phyloP scores from a whole-genome alignment of 345 rosid genomes.

The Sisymbrium altissimum region DNA sequence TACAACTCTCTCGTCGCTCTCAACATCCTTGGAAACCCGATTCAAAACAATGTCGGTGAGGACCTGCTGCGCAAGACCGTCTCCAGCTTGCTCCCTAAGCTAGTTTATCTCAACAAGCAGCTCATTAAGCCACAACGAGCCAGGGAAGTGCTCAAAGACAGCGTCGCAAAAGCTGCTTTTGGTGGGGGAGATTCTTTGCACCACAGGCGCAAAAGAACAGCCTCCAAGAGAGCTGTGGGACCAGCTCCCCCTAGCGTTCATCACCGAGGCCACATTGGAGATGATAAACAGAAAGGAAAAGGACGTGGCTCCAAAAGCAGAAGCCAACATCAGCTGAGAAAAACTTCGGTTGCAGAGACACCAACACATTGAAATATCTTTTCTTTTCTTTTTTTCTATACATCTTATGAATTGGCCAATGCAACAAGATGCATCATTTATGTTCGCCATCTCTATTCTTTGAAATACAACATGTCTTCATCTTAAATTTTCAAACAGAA shows the following conservation, averaged over 20 bases:
- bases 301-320: slow-evolving; percentile 37
- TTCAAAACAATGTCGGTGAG: slow-evolving; percentile 68
- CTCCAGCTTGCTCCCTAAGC: slow-evolving; percentile 73
- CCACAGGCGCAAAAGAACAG: slow-evolving; percentile 23
- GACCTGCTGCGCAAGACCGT: slow-evolving; percentile 79
- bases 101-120: slow-evolving; percentile 82
- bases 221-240: slow-evolving; percentile 22
- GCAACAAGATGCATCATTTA: not conserved
- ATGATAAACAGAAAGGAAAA: slow-evolving; percentile 14
- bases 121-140: slow-evolving; percentile 71
- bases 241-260: slow-evolving; percentile 29
- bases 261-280: slow-evolving; percentile 26
- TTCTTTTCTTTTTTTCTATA: not conserved
- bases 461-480: not conserved
- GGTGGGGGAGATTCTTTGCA: slow-evolving; percentile 37
- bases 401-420: not conserved
- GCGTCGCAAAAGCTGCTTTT: slow-evolving; percentile 78
- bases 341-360: slow-evolving; percentile 23
- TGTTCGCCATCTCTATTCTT: not conserved
- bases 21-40: slow-evolving; percentile 79
- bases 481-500: not conserved
- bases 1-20: slow-evolving; percentile 75
- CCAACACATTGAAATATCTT: not conserved
- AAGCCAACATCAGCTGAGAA: slow-evolving; percentile 30
- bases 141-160: slow-evolving; percentile 60